phyloP scores from a whole-genome alignment of 1,284 basidiomycete species.

The Phaffia rhodozyma region DNA sequence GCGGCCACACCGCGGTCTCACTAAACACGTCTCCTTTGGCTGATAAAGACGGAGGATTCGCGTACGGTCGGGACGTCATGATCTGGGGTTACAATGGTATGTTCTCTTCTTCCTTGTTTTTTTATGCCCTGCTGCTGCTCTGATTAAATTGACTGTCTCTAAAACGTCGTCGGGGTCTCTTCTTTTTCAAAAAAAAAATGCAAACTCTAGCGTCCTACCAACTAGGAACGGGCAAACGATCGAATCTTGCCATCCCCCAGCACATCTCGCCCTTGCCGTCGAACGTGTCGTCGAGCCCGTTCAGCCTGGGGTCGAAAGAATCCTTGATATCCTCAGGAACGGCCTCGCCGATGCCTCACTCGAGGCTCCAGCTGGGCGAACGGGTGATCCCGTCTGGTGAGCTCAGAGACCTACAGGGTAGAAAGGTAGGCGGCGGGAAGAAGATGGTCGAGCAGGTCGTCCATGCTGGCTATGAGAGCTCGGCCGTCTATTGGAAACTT shows the following conservation, averaged over 20 bases:
- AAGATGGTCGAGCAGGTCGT: slow-evolving; percentile 52
- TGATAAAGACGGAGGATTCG: slow-evolving; percentile 30
- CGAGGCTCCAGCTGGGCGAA: slow-evolving; percentile 35
- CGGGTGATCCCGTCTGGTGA: slow-evolving; percentile 28
- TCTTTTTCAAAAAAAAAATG: too few species aligned
- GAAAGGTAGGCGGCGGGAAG: slow-evolving; percentile 35
- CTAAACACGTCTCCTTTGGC: slow-evolving; percentile 51
- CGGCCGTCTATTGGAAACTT: slow-evolving; percentile 63
- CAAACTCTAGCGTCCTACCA: slow-evolving; percentile 59
- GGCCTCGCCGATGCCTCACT: slow-evolving; percentile 36
- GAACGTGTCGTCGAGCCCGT: slow-evolving; percentile 29
- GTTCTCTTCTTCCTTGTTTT: slow-evolving; percentile 14
- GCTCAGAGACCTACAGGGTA: slow-evolving; percentile 54
- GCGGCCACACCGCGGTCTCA: slow-evolving; percentile 64
- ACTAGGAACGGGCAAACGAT: slow-evolving; percentile 71
- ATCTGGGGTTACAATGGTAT: slow-evolving; percentile 39
- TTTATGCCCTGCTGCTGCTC: slow-evolving; percentile 28
- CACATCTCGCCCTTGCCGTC: slow-evolving; percentile 42
- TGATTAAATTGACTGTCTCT: slow-evolving; percentile 9
- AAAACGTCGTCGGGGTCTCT: too few species aligned
- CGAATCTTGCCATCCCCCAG: slow-evolving; percentile 57
- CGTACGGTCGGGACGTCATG: slow-evolving; percentile 43
- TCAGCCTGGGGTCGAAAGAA: slow-evolving; percentile 1
- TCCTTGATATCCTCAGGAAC: slow-evolving; percentile 13
- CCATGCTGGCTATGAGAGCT: slow-evolving; percentile 44